phyloP scores from a whole-genome alignment of 2,329 filamentous ascomycete species.

The Alternaria sp. region DNA sequence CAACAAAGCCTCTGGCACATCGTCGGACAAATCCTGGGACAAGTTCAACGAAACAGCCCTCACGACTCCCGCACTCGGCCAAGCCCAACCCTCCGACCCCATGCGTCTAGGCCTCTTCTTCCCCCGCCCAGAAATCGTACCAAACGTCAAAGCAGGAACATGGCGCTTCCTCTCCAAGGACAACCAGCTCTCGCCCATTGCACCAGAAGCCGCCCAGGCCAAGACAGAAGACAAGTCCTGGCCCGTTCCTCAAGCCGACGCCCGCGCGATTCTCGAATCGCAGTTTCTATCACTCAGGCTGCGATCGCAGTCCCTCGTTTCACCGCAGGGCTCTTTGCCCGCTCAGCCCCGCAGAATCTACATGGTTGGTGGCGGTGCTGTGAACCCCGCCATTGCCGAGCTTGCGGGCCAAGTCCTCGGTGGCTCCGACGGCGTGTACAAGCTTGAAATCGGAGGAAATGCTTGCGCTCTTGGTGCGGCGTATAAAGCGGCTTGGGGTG shows the following conservation, averaged over 20 bases:
- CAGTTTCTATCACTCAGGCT: conserved; percentile 91
- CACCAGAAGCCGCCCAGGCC: conserved; percentile 58
- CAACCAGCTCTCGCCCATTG: conserved; percentile 53
- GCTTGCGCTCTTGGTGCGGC: conserved; percentile 93
- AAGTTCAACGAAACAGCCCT: conserved; percentile 79
- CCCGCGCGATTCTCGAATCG: conserved; percentile 89
- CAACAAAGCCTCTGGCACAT: conserved; percentile 58
- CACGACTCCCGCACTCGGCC: conserved; percentile 72
- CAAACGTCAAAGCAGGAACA: conserved; percentile 83
- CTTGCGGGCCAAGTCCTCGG: conserved; percentile 89
- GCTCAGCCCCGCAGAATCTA: conserved; percentile 89
- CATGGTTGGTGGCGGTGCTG: conserved; percentile 89
- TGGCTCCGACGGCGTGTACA: conserved; percentile 87
- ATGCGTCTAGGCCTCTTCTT: conserved; percentile 95
- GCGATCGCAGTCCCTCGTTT: conserved; percentile 79
- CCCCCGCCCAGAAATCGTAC: conserved; percentile 92
- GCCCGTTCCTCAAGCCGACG: conserved; percentile 71
- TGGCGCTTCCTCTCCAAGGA: conserved; percentile 78
- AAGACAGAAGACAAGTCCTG: conserved; percentile 46
- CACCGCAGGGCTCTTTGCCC: conserved; percentile 66
- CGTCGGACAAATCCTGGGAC: conserved; percentile 70
- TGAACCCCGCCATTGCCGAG: conserved; percentile 87
- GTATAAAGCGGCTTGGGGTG: conserved; percentile 95
- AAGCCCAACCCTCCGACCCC: conserved; percentile 60
- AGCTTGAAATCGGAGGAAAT: conserved; percentile 92